phyloP scores from a whole-genome alignment of 2,329 filamentous ascomycete species.

The Aspergillus arachidicola region DNA sequence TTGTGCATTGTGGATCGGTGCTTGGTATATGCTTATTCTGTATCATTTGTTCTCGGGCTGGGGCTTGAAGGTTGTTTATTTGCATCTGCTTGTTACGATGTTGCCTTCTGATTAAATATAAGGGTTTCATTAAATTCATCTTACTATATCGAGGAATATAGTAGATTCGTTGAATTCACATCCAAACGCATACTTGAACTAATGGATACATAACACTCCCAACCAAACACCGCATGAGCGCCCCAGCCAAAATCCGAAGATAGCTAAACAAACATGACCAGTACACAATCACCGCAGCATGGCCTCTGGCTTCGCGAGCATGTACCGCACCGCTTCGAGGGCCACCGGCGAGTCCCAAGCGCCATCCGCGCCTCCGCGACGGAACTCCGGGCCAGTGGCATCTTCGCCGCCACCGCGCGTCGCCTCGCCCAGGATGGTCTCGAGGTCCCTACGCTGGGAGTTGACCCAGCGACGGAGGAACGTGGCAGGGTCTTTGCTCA shows the following conservation, averaged over 20 bases:
- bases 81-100: background rate
- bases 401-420: slow-evolving; percentile 60
- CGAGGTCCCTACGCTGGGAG: slow-evolving; percentile 86
- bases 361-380: slow-evolving; percentile 56
- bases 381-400: slow-evolving; percentile 50
- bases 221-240: slow-evolving; percentile 28
- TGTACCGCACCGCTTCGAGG: slow-evolving; percentile 63
- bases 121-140: background rate
- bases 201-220: slow-evolving; percentile 10
- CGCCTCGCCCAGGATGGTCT: slow-evolving; percentile 83
- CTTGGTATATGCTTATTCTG: background rate
- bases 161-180: background rate
- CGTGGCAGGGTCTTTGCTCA: slow-evolving; percentile 77
- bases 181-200: background rate
- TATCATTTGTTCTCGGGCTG: background rate
- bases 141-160: background rate
- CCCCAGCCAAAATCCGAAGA: slow-evolving; percentile 16
- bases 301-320: slow-evolving; percentile 55
- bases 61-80: background rate
- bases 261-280: background rate
- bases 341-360: slow-evolving; percentile 66
- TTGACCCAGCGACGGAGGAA: slow-evolving; percentile 89
- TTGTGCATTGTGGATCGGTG: background rate
- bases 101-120: background rate
- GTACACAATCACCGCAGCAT: slow-evolving; percentile 19